Percentiles rank a stretch among this genome's conserved stretches.
phyloP scores from a whole-genome alignment of 176 grass and related monocot species.

The Themeda triandra region DNA sequence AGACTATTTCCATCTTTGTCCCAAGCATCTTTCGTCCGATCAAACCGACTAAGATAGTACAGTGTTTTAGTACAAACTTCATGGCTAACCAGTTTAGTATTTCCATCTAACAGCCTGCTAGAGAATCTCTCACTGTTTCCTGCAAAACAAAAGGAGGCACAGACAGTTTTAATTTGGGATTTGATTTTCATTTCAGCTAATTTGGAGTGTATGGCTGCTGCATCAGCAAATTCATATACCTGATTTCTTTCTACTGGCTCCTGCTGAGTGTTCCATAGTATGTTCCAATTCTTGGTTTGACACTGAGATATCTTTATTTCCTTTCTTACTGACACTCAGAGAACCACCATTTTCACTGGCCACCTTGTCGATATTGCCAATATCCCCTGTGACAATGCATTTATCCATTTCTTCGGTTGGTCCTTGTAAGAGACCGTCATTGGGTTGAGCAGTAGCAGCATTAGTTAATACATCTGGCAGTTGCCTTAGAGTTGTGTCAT shows the following conservation, averaged over 20 bases:
- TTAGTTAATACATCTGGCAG: too few relatives aligned
- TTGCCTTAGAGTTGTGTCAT: too few relatives aligned
- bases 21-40: neutral
- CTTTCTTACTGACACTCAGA: too few relatives aligned
- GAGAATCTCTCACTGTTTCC: neutral
- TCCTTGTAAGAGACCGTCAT: too few relatives aligned
- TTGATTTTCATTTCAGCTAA: neutral
- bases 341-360: too few relatives aligned
- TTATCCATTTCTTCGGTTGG: too few relatives aligned
- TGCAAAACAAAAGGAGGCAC: neutral
- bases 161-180: neutral
- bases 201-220: neutral
- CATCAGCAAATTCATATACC: constrained; percentile 1
- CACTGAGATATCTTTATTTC: too few relatives aligned
- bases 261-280: neutral
- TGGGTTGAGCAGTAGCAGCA: too few relatives aligned
- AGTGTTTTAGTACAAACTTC: constrained; percentile 15
- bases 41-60: constrained; percentile 23
- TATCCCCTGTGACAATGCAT: too few relatives aligned
- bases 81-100: neutral
- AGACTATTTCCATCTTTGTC: neutral
- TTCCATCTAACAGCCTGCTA: neutral
- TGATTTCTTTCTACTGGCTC: neutral
- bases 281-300: too few relatives aligned
- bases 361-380: too few relatives aligned